Conservation (phyloP, 345 rosid genomes). For the Conringia planisiliqua region DNA sequence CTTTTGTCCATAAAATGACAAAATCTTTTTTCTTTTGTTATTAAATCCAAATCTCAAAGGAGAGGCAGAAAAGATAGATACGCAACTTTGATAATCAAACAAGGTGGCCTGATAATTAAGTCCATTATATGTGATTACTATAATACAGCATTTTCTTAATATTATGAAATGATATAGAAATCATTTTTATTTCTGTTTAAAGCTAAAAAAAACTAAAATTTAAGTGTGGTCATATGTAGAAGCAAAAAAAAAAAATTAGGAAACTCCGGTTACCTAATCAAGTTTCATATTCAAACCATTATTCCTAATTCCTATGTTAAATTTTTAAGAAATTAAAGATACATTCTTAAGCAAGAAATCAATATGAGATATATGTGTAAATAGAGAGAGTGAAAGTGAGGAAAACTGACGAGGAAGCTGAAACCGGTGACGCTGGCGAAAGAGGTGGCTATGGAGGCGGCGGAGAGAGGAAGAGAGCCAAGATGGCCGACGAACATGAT, state of each 20-base stretch:
- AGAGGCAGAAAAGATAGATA: constrained; percentile 19
- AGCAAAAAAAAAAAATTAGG: too few relatives aligned
- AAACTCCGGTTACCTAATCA: neutral
- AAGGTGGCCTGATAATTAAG: constrained; percentile 1
- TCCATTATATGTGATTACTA: neutral
- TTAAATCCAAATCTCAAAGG: neutral
- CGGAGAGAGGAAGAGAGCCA: constrained; percentile 55
- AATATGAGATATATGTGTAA: neutral
- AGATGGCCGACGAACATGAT: constrained; percentile 66
- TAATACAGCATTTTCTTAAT: neutral
- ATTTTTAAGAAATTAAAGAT: neutral
- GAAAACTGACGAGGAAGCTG: constrained; percentile 41
- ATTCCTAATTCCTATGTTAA: neutral
- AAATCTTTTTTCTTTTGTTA: neutral
- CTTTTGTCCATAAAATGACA: constrained; percentile 3
- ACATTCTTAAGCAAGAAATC: neutral
- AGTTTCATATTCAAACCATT: neutral
- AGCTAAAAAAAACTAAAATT: neutral
- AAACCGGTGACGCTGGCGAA: constrained; percentile 50
- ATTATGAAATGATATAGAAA: neutral
- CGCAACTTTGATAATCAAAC: constrained; percentile 23
- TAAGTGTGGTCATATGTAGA: neutral
- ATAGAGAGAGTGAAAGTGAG: neutral
- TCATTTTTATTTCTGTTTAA: neutral
- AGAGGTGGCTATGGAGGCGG: constrained; percentile 50